These are phyloP conservation scores for Leccinum pallidistipes DNA, from an alignment of 1,284 basidiomycete species.

Conservation along the genomic window DNA sequence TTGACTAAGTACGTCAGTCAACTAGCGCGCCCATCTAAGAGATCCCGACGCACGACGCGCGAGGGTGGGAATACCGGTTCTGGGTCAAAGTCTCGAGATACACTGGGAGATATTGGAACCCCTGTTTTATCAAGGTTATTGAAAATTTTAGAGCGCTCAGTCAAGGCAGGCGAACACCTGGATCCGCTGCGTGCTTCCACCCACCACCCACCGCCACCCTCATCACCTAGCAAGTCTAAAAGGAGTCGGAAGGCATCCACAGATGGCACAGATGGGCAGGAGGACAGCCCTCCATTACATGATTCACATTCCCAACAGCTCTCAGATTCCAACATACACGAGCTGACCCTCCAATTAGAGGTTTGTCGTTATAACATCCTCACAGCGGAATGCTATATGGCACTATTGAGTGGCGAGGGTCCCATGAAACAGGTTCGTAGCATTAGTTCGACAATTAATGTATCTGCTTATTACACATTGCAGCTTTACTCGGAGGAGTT, in stretches of 20 bases:
- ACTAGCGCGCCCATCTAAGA: slow-evolving; percentile 61
- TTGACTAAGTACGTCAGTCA: slow-evolving; percentile 66
- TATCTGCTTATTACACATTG: no score
- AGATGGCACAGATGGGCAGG: slow-evolving; percentile 32
- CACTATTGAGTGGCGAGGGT: no score
- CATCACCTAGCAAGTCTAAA: slow-evolving; percentile 33
- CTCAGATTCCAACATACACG: no score
- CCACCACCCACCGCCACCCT: slow-evolving; percentile 16
- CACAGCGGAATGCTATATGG: no score
- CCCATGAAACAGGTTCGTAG: no score
- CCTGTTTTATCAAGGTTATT: slow-evolving; percentile 62
- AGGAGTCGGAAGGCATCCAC: slow-evolving; percentile 26
- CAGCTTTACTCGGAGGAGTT: slow-evolving; percentile 74
- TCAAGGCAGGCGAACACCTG: slow-evolving; percentile 69
- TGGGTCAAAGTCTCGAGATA: slow-evolving; percentile 48
- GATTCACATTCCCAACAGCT: no score
- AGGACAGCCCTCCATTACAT: slow-evolving; percentile 12
- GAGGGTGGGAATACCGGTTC: slow-evolving; percentile 39
- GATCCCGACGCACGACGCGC: slow-evolving; percentile 45
- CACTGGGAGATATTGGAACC: slow-evolving; percentile 66
- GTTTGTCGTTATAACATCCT: no score
- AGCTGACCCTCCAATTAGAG: no score
- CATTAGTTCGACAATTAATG: no score
- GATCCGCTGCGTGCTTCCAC: slow-evolving; percentile 60
- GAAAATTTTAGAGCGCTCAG: slow-evolving; percentile 75